Conservation (phyloP, 345 rosid species). For the Populus tremula region DNA sequence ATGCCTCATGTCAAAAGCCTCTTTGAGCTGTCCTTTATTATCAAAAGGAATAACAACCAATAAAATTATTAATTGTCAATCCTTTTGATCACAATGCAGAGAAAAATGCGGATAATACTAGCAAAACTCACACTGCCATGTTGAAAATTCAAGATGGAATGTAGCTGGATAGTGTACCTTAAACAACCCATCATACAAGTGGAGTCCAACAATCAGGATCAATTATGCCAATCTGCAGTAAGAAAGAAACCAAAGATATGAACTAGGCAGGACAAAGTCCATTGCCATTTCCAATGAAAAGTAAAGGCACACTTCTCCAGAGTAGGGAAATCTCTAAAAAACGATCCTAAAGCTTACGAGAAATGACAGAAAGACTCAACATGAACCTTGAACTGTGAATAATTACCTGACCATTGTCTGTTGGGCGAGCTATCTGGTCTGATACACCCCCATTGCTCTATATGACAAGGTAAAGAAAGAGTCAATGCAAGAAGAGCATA, state of each 20-base stretch:
- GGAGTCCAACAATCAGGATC: conserved; percentile 98
- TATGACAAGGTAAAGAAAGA: conserved; percentile 10
- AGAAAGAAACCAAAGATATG: conserved; percentile 2
- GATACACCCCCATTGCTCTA: conserved; percentile 96
- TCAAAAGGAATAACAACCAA: conserved; percentile 67
- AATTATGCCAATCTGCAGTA: conserved; percentile 78
- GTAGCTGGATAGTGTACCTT: conserved; percentile 48
- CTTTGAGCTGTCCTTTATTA: conserved; percentile 90
- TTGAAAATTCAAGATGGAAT: conserved; percentile 2
- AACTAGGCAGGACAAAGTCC: background rate
- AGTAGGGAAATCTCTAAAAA: background rate
- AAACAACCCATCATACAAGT: conserved; percentile 90
- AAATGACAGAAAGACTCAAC: background rate
- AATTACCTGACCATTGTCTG: conserved; percentile 93
- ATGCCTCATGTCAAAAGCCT: conserved; percentile 91
- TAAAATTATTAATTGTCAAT: background rate
- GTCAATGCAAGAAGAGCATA: conserved; percentile 1
- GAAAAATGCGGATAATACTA: background rate
- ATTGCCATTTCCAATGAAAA: background rate
- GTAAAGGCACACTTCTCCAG: background rate
- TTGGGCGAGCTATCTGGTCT: conserved; percentile 84
- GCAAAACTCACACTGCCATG: background rate
- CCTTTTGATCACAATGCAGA: background rate
- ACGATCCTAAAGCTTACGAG: background rate
- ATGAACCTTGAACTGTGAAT: background rate